Percentiles rank a stretch among this genome's conserved stretches.
phyloP scores from a whole-genome alignment of 768 basidiomycete genomes.

The Russula sp. region DNA sequence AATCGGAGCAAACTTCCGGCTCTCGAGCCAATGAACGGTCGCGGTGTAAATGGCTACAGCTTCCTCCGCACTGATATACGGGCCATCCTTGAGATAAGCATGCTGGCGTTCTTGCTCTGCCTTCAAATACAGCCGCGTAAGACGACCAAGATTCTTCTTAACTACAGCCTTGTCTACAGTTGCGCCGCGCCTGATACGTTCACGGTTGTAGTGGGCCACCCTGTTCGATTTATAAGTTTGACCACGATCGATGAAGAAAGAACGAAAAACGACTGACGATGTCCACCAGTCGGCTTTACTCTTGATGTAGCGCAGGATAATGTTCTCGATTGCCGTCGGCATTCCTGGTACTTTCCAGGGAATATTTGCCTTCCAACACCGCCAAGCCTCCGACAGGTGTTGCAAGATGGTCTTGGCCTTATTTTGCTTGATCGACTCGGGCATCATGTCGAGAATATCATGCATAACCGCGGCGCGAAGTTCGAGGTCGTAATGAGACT shows the following conservation, averaged over 20 bases:
- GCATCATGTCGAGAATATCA: slow-evolving; percentile 99
- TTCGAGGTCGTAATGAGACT: slow-evolving; percentile 97
- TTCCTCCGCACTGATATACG: slow-evolving; percentile 97
- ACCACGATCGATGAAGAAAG: not conserved
- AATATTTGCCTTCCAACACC: slow-evolving; percentile 96
- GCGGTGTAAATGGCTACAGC: slow-evolving; percentile 98
- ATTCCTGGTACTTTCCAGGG: slow-evolving; percentile 99
- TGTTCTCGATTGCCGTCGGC: slow-evolving; percentile 99
- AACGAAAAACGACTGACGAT: slow-evolving; percentile 48
- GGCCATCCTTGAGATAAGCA: slow-evolving; percentile 97
- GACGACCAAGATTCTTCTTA: slow-evolving; percentile 97
- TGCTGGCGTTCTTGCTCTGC: slow-evolving; percentile 99
- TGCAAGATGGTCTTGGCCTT: slow-evolving; percentile 99
- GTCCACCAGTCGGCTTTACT: slow-evolving; percentile 99
- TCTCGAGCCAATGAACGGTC: slow-evolving; percentile 98
- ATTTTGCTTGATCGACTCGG: slow-evolving; percentile 98
- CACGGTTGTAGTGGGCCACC: slow-evolving; percentile 96
- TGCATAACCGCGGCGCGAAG: slow-evolving; percentile 99
- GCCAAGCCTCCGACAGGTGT: slow-evolving; percentile 97
- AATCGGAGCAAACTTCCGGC: slow-evolving; percentile 95
- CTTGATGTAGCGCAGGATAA: slow-evolving; percentile 98
- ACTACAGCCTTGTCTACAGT: slow-evolving; percentile 98
- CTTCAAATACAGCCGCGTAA: slow-evolving; percentile 96
- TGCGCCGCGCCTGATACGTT: slow-evolving; percentile 93
- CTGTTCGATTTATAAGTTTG: slow-evolving; percentile 31